Base-by-base conservation (phyloP, 2,329 filamentous ascomycete species). In the Aspergillus alliaceus region DNA sequence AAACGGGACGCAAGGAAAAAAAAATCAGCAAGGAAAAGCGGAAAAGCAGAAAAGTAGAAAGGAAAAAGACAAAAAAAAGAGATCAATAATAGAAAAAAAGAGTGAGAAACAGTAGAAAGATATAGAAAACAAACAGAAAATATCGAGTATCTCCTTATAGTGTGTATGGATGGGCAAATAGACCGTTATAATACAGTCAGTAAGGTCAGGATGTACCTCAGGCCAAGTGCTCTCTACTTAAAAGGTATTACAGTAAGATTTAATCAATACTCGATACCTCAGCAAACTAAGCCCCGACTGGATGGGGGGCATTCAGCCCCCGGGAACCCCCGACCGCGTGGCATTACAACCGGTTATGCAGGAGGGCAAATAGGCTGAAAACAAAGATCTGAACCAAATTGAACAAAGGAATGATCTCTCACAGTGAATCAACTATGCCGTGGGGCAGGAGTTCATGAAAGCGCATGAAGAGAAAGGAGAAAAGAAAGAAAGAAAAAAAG, bases 291-390 rank as follows among this genome's bases (percentile, higher is more conserved):
- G 37, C 44, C 40, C 14, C 9, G 9, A 27, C 27, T 3, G 15
- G 27, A 32, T 25, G 35, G 24, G 24, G 7, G 40, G 7, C 37
- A 39, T 24, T 56, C 54, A 56, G 54, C 48, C 48, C 54, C 53
- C 39, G 51, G 42, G 51, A 46, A 53, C 51, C 51, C n/a, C 51
- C 51, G 51, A 47, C 51, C 35, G 48, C 48, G 49, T 56, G 54
- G 54, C 49, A 47, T 51, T 22, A 48, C 44, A 48, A 32, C 44
- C 44, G 44, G 27, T 48, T 32, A 48, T 48, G 44, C 44, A 48
- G 44, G 44, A 48, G 44, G n/a, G 44, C 44, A 48, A 48, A 47
- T 47, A 18, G 9, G 18, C 3, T 48, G 18, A 48, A 48, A 48
- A n/a, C n/a, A n/a, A n/a, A n/a, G n/a, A n/a, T n/a, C n/a, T n/a